Evolutionary conservation across 1,284 basidiomycete species (phyloP).

Genomic region (Wolfiporia cocos): DNA sequence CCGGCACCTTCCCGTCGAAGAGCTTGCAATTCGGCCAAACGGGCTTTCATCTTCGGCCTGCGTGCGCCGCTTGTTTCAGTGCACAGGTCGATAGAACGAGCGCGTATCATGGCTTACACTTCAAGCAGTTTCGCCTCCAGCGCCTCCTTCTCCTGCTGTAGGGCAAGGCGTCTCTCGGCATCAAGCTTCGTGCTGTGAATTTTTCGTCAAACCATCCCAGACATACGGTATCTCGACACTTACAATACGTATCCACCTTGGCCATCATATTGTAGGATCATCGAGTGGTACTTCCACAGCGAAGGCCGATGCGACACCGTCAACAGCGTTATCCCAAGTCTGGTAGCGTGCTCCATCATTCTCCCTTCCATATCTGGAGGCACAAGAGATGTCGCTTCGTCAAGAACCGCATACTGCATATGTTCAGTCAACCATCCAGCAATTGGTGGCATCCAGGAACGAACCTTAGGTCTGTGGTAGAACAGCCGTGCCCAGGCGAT

Average conservation of each 20-base stretch:
- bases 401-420: conserved; percentile 86
- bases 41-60: conserved; percentile 79
- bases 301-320: conserved; percentile 92
- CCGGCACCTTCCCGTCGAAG: conserved; percentile 16
- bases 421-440: not conserved
- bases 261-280: conserved; percentile 87
- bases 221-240: conserved; percentile 25
- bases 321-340: conserved; percentile 82
- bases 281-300: conserved; percentile 92
- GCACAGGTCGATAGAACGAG: no score
- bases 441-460: conserved; percentile 8
- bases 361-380: conserved; percentile 89
- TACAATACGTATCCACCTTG: conserved; percentile 84
- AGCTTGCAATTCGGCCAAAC: conserved; percentile 65
- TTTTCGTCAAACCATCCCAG: conserved; percentile 1
- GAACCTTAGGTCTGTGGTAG: conserved; percentile 89
- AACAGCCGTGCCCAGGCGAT: conserved; percentile 97
- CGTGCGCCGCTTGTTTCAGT: no score
- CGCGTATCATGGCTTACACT: conserved; percentile 46
- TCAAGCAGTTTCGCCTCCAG: conserved; percentile 77
- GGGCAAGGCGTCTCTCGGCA: conserved; percentile 83
- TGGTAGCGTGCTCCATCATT: conserved; percentile 95
- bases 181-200: conserved; percentile 75
- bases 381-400: conserved; percentile 94
- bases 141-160: conserved; percentile 92